Conservation (phyloP, 2,329 filamentous ascomycete species). For the Setomelanomma holmii region DNA sequence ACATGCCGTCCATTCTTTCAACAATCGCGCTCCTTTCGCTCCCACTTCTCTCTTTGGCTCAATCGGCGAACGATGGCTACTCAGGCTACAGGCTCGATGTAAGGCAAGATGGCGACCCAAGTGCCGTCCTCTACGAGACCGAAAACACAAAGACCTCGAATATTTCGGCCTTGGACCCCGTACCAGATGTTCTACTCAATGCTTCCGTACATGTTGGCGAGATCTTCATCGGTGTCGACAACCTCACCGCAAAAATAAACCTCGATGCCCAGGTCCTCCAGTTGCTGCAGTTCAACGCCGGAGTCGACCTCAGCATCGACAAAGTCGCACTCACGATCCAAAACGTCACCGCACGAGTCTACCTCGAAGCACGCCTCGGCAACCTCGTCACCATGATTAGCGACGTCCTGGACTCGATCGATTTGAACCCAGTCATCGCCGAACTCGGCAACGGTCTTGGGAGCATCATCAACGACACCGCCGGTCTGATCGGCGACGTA, state of each 20-base stretch:
- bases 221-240: slow-evolving; percentile 66
- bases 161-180: slow-evolving; percentile 51
- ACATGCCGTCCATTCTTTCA: slow-evolving; percentile 33
- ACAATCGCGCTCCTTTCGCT: slow-evolving; percentile 41
- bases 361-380: slow-evolving; percentile 65
- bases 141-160: slow-evolving; percentile 55
- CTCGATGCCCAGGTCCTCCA: slow-evolving; percentile 66
- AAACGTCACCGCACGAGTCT: slow-evolving; percentile 65
- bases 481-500: slow-evolving; percentile 34
- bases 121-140: slow-evolving; percentile 62
- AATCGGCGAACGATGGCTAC: slow-evolving; percentile 57
- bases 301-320: slow-evolving; percentile 66
- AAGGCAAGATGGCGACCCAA: slow-evolving; percentile 57
- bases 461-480: slow-evolving; percentile 55
- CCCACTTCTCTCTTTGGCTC: slow-evolving; percentile 41
- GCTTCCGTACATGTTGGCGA: slow-evolving; percentile 64
- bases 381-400: slow-evolving; percentile 67
- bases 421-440: slow-evolving; percentile 66
- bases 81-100: slow-evolving; percentile 62
- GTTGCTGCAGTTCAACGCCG: slow-evolving; percentile 67
- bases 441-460: slow-evolving; percentile 61
- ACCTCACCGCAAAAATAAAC: slow-evolving; percentile 67
- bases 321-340: slow-evolving; percentile 64
- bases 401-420: slow-evolving; percentile 64
- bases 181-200: slow-evolving; percentile 68